Base-by-base conservation (phyloP, 2,329 filamentous ascomycete genomes). In the Herpomyces periplanetae region DNA sequence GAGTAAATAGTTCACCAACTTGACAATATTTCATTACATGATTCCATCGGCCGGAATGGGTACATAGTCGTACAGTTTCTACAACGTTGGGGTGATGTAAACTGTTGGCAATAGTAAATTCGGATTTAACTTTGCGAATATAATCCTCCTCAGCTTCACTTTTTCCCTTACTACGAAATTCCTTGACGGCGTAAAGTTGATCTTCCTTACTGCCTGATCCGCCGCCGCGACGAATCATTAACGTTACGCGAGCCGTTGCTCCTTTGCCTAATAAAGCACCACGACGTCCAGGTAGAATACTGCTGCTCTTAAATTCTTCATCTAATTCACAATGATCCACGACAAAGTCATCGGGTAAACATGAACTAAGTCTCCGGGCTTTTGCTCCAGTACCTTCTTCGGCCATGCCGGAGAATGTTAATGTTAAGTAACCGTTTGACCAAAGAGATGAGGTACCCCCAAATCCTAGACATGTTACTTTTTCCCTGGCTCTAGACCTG, bases 21-120 rank as follows among this genome's bases (percentile, higher is more conserved):
- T 54, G 49, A 40, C 71, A 85, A 35, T 65, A 84, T 34, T 87
- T 68, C 71, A 87, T 87, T 21, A 85, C 66, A 34, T 84, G 66
- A 34, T 69, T 73, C 63, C 65, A 84, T 15, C 61, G 56, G 13
- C 53, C 55, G 27, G 58, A 51, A 27, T 71, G 50, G 7, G 51
- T 38, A 40, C 68, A 80, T 4, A 85, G 45, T 12, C 60, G 54
- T 21, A 71, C 41, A 0, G 66, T 73, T 36, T 68, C 53, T 26
- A 85, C 63, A 28, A 85, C 65, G 35, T 85, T 85, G 19, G 69
- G 66, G 33, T 85, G 69, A 30, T 69, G 54, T 24, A 73, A 41
- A 27, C 63, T 68, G 42, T 73, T 73, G 24, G 65, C 65, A 27
- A 85, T 71, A 35, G 59, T 68, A 40, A 58, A 87, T 34, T 87